These are phyloP conservation scores for Nakaseomyces uthaithaninus DNA, from an alignment of 1,139 yeast genomes.

Conservation along the genomic window DNA sequence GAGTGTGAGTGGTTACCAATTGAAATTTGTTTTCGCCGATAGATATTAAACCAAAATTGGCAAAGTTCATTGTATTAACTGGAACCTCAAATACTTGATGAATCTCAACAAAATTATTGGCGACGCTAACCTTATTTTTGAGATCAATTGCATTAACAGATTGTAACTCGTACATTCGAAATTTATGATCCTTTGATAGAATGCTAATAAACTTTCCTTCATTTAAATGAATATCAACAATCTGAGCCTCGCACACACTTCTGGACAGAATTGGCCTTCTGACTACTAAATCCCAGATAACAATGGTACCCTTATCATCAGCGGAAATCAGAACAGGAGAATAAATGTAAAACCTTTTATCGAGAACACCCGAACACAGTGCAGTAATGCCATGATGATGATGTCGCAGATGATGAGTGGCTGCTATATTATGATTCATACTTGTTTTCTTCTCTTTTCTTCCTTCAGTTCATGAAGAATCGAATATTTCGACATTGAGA, in stretches of 20 bases:
- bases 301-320: slow-evolving; percentile 23
- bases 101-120: not conserved
- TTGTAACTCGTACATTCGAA: slow-evolving; percentile 17
- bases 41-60: slow-evolving; percentile 19
- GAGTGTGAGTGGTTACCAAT: slow-evolving; percentile 27
- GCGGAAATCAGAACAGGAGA: slow-evolving; percentile 23
- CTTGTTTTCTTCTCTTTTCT: too few species aligned
- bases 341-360: slow-evolving; percentile 1
- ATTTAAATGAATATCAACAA: slow-evolving; percentile 17
- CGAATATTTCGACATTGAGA: too few species aligned
- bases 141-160: slow-evolving; percentile 1
- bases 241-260: slow-evolving; percentile 12
- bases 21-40: slow-evolving; percentile 12
- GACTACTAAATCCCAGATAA: slow-evolving; percentile 26
- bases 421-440: slow-evolving; percentile 24
- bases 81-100: slow-evolving; percentile 24
- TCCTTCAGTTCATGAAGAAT: too few species aligned
- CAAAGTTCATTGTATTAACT: slow-evolving; percentile 30
- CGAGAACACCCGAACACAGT: slow-evolving; percentile 8
- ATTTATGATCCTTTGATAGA: slow-evolving; percentile 25
- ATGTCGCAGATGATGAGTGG: slow-evolving; percentile 20
- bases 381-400: slow-evolving; percentile 17
- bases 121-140: not conserved
- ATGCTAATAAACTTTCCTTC: slow-evolving; percentile 15
- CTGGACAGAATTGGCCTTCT: slow-evolving; percentile 21